A percentile compares a stretch with the other conserved stretches of the same genome.
phyloP scores from a whole-genome alignment of 306 rosid species.

The Cyclanthera cordifolia region DNA sequence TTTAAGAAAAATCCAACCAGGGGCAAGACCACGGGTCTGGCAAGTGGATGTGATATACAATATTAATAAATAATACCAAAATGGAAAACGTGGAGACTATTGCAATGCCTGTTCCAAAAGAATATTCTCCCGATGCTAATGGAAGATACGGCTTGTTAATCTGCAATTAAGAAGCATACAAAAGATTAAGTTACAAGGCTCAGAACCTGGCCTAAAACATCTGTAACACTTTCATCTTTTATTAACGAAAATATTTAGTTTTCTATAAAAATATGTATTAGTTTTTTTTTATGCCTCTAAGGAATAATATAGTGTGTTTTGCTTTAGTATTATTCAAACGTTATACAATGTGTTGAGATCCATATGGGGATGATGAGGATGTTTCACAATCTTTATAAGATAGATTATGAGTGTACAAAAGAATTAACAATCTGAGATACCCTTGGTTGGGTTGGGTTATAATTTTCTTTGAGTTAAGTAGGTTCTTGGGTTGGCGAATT shows the following conservation, averaged over 20 bases:
- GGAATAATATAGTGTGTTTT: not conserved
- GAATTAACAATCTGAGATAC: too few relatives aligned
- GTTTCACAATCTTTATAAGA: too few relatives aligned
- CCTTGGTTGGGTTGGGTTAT: too few relatives aligned
- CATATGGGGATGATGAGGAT: too few relatives aligned
- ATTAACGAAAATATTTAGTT: too few relatives aligned
- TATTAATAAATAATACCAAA: conserved; percentile 39
- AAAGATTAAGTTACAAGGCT: conserved; percentile 1
- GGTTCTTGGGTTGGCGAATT: too few relatives aligned
- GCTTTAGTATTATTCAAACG: not conserved
- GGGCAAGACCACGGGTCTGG: not conserved
- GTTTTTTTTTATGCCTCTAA: not conserved
- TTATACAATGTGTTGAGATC: not conserved
- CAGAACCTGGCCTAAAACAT: too few relatives aligned
- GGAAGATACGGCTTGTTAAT: conserved; percentile 98
- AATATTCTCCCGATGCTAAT: conserved; percentile 91
- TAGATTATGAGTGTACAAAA: too few relatives aligned
- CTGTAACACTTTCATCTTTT: too few relatives aligned
- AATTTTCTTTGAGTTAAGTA: too few relatives aligned
- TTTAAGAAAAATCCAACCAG: not conserved
- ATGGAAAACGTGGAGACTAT: conserved; percentile 56
- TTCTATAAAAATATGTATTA: too few relatives aligned
- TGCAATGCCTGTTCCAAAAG: conserved; percentile 52
- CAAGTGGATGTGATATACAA: not conserved
- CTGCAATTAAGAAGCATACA: conserved; percentile 33